phyloP scores from a whole-genome alignment of 352 stramenopile genomes.

The Aphanomyces euteiches region DNA sequence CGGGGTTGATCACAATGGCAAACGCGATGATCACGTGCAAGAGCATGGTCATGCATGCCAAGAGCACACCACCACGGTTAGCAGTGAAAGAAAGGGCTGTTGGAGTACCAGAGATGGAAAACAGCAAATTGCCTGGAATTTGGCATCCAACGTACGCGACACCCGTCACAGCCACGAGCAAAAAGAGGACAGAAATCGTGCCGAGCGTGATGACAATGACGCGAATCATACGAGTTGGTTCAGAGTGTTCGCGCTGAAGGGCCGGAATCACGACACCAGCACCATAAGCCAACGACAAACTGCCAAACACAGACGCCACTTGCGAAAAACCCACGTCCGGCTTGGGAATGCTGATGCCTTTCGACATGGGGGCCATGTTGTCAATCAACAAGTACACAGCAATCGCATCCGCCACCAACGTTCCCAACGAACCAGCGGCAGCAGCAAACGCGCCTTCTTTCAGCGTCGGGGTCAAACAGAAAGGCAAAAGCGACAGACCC shows the following conservation, averaged over 20 bases:
- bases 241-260: conserved; percentile 55
- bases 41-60: conserved; percentile 31
- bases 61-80: conserved; percentile 23
- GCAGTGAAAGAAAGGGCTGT: conserved; percentile 27
- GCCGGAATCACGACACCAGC: conserved; percentile 61
- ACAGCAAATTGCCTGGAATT: conserved; percentile 33
- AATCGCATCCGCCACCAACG: conserved; percentile 32
- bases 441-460: conserved; percentile 27
- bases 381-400: conserved; percentile 25
- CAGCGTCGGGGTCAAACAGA: conserved; percentile 33
- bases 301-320: conserved; percentile 37
- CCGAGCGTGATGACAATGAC: conserved; percentile 52
- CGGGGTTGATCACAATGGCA: conserved; percentile 15
- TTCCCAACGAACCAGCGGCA: conserved; percentile 36
- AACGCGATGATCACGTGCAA: conserved; percentile 33
- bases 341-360: conserved; percentile 12
- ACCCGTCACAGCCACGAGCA: conserved; percentile 23
- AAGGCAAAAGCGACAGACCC: conserved; percentile 26
- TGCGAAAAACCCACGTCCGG: conserved; percentile 26
- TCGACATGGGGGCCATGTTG: conserved; percentile 27
- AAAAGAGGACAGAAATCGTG: conserved; percentile 49
- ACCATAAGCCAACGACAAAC: conserved; percentile 61
- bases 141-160: conserved; percentile 31
- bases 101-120: conserved; percentile 25
- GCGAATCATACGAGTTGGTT: conserved; percentile 56